Conservation (phyloP, 116 monocot genomes). For the Phalaenopsis hybrid region DNA sequence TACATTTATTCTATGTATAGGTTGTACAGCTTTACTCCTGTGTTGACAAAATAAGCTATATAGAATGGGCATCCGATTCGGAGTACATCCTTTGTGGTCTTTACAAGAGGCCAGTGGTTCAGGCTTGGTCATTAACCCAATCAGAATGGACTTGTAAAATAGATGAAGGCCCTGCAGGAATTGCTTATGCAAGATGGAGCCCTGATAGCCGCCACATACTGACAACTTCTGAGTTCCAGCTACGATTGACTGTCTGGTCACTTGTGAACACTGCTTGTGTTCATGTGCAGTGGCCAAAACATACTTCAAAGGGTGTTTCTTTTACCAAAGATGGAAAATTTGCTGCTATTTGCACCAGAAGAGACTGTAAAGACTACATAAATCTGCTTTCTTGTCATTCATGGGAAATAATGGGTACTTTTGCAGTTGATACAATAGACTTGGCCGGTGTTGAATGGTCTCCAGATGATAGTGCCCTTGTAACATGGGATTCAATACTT, state of each 20-base stretch:
- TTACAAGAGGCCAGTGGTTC: constrained; percentile 85
- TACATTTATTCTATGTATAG: constrained; percentile 21
- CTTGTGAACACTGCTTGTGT: constrained; percentile 89
- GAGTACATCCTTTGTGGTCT: constrained; percentile 93
- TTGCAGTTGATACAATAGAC: constrained; percentile 91
- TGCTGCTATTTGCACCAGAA: constrained; percentile 81
- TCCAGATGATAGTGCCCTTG: constrained; percentile 90
- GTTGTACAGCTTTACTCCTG: constrained; percentile 86
- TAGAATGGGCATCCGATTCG: constrained; percentile 95
- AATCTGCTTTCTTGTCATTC: constrained; percentile 88
- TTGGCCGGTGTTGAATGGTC: constrained; percentile 92
- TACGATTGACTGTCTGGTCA: constrained; percentile 96
- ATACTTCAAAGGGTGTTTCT: constrained; percentile 68
- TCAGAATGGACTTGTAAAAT: constrained; percentile 99
- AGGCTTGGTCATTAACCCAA: constrained; percentile 86
- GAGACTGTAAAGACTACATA: constrained; percentile 91
- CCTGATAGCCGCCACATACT: constrained; percentile 98
- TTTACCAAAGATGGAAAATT: constrained; percentile 97
- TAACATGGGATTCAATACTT: constrained; percentile 90
- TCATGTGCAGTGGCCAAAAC: constrained; percentile 93
- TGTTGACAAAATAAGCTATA: constrained; percentile 84
- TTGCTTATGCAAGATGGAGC: constrained; percentile 95
- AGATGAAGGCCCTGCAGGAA: constrained; percentile 89
- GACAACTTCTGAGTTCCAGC: constrained; percentile 91
- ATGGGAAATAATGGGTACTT: constrained; percentile 89